phyloP scores from a whole-genome alignment of 208 protist genomes.

The Trypanosoma mega region DNA sequence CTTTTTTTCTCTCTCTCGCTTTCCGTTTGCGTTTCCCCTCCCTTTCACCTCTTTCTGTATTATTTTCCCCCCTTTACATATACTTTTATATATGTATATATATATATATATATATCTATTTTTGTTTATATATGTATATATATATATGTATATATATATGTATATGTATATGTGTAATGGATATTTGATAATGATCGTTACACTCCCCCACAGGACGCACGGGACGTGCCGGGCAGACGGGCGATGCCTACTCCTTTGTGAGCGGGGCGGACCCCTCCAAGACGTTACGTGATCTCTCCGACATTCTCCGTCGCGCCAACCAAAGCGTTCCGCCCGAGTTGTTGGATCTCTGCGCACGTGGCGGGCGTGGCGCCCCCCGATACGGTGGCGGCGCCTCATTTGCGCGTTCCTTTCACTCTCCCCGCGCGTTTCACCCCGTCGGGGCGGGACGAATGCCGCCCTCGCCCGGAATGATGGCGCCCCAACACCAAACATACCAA shows the following conservation, averaged over 20 bases:
- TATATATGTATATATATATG: too few species aligned
- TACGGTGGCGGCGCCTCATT: constrained; percentile 29
- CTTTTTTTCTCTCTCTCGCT: constrained; percentile 6
- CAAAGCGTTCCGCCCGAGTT: constrained; percentile 70
- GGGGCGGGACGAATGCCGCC: too few species aligned
- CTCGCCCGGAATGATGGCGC: too few species aligned
- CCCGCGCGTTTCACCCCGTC: too few species aligned
- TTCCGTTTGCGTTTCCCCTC: constrained; percentile 12
- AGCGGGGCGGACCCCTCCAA: constrained; percentile 64
- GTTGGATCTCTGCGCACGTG: constrained; percentile 37
- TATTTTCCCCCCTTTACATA: constrained; percentile 2
- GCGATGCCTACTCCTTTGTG: constrained; percentile 88
- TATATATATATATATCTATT: too few species aligned
- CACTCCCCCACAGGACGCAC: constrained; percentile 67
- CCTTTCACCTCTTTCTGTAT: constrained; percentile 12
- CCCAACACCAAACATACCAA: too few species aligned
- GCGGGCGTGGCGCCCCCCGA: constrained; percentile 33
- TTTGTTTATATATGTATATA: too few species aligned
- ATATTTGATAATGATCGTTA: not conserved
- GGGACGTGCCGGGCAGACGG: constrained; percentile 81
- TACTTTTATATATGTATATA: too few species aligned
- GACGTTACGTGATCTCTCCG: constrained; percentile 72
- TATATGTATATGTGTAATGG: too few species aligned
- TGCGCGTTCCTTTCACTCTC: not conserved
- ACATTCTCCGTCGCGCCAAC: constrained; percentile 65